Conservation (phyloP, 1,139 yeast species). For the Yamadazyma atmosphaerica region DNA sequence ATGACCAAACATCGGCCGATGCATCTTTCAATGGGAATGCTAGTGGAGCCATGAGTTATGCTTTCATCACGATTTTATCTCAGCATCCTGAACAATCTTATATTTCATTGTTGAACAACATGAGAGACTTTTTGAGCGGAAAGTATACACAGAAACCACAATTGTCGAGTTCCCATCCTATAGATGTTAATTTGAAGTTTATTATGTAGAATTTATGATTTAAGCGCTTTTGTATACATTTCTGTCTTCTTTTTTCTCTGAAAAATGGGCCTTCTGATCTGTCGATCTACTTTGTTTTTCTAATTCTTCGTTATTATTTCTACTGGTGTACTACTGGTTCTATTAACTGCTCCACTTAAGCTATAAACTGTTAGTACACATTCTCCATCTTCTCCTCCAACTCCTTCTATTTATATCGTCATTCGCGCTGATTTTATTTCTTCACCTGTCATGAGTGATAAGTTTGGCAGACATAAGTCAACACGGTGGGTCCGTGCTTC, state of each 20-base stretch:
- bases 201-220: constrained; percentile 21
- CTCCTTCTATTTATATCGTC: not conserved
- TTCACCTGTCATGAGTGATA: constrained; percentile 48
- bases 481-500: constrained; percentile 64
- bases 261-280: too few relatives aligned
- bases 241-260: too few relatives aligned
- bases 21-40: constrained; percentile 74
- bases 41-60: constrained; percentile 95
- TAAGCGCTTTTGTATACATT: too few relatives aligned
- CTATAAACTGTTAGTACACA: too few relatives aligned
- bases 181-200: constrained; percentile 72
- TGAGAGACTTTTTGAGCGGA: constrained; percentile 66
- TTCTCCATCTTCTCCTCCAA: not conserved
- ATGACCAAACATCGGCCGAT: constrained; percentile 79
- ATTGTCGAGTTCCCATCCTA: constrained; percentile 79
- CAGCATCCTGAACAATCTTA: constrained; percentile 74
- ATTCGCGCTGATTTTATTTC: too few relatives aligned
- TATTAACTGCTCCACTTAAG: too few relatives aligned
- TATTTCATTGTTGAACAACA: constrained; percentile 73
- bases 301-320: too few relatives aligned
- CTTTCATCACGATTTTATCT: constrained; percentile 72
- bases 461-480: constrained; percentile 58
- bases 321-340: too few relatives aligned
- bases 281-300: too few relatives aligned
- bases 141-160: constrained; percentile 91